phyloP scores from a whole-genome alignment of 208 protist species.

The Balamuthia mandrillaris region DNA sequence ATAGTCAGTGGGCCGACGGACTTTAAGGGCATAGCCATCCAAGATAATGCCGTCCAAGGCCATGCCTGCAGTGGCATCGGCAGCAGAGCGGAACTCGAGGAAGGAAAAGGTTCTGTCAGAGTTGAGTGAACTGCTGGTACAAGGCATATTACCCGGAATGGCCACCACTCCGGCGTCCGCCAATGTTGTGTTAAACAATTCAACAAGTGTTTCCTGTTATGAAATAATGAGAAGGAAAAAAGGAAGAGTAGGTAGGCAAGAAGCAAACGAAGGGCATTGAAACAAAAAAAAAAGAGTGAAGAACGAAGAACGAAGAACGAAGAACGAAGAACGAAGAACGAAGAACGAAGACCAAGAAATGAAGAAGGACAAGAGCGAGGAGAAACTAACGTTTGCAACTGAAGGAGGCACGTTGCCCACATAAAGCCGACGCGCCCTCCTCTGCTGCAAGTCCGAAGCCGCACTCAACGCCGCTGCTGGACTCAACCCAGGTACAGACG shows the following conservation, averaged over 20 bases:
- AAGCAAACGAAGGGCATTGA: not conserved
- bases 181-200: constrained; percentile 58
- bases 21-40: constrained; percentile 46
- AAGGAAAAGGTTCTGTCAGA: constrained; percentile 57
- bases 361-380: not conserved
- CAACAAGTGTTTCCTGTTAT: constrained; percentile 37
- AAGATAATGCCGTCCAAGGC: constrained; percentile 58
- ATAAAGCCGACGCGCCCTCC: constrained; percentile 48
- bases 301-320: not conserved
- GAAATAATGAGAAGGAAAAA: too few species aligned
- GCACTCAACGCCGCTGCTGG: too few species aligned
- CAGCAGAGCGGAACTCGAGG: constrained; percentile 53
- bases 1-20: constrained; percentile 62
- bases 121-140: constrained; percentile 46
- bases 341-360: not conserved
- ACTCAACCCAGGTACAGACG: too few species aligned
- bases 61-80: constrained; percentile 51
- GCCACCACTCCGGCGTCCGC: not conserved
- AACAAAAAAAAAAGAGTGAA: not conserved
- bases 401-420: constrained; percentile 61
- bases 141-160: not conserved
- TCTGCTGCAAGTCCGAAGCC: not conserved
- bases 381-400: constrained; percentile 31
- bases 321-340: not conserved
- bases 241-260: not conserved